Percentiles rank a stretch among this genome's conserved stretches.
Evolutionary conservation across 1,284 basidiomycete genomes (phyloP).

Genomic region (Tilletiopsis washingtonensis): DNA sequence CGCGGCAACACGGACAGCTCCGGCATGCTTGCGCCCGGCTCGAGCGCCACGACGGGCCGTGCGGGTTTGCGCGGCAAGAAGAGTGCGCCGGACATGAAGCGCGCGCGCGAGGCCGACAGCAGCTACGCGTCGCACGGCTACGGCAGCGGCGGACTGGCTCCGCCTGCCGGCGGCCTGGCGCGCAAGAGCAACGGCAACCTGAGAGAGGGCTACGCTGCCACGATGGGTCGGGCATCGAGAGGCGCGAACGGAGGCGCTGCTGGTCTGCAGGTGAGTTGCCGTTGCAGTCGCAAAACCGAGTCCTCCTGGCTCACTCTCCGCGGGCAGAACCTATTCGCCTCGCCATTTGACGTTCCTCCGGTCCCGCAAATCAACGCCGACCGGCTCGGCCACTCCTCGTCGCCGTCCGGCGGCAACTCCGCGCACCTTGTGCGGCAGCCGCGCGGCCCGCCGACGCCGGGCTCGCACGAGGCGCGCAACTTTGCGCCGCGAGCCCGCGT

Average conservation of each 20-base stretch:
- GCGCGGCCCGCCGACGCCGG: background rate
- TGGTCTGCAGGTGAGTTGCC: conserved; percentile 22
- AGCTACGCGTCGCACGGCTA: background rate
- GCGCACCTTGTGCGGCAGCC: conserved; percentile 3
- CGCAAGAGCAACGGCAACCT: conserved; percentile 31
- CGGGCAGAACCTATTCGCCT: conserved; percentile 38
- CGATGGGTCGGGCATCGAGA: conserved; percentile 46
- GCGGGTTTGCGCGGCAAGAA: conserved; percentile 37
- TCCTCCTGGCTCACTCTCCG: too few species aligned
- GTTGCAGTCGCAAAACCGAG: too few species aligned
- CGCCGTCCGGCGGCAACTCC: background rate
- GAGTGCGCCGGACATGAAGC: conserved; percentile 44
- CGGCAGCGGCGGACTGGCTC: conserved; percentile 1
- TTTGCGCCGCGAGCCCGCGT: conserved; percentile 5
- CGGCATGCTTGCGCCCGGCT: conserved; percentile 22
- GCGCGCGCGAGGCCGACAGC: conserved; percentile 9
- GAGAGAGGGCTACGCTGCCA: conserved; percentile 29
- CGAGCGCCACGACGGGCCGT: conserved; percentile 28
- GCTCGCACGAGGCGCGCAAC: background rate
- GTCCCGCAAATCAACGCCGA: conserved; percentile 15
- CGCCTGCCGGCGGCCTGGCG: background rate
- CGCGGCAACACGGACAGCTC: background rate
- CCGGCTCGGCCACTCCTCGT: background rate
- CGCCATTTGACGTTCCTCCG: conserved; percentile 32
- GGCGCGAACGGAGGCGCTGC: conserved; percentile 27